Conservation (phyloP, 2,329 filamentous ascomycete species). For the Grosmannia huntii region DNA sequence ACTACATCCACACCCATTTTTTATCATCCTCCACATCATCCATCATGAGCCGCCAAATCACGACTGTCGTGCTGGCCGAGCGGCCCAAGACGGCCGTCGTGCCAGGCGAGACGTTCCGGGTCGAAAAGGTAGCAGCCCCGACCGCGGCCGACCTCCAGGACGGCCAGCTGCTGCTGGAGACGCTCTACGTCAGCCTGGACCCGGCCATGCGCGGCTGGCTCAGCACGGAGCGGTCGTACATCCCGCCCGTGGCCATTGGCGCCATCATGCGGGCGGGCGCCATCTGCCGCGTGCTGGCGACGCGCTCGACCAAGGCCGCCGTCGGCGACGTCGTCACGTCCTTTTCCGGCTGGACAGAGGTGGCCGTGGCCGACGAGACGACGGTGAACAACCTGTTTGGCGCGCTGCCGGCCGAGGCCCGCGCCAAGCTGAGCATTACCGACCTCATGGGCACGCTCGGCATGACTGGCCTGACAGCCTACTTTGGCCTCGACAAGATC, state of each 20-base stretch:
- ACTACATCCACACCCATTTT: not conserved
- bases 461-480: conserved; percentile 51
- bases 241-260: conserved; percentile 47
- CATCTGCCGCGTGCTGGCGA: conserved; percentile 39
- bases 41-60: conserved; percentile 9
- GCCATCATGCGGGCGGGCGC: conserved; percentile 45
- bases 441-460: conserved; percentile 42
- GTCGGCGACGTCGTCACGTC: conserved; percentile 38
- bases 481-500: conserved; percentile 52
- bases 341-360: conserved; percentile 44
- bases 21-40: not conserved
- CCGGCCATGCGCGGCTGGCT: conserved; percentile 53
- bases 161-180: conserved; percentile 38
- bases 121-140: conserved; percentile 37
- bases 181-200: conserved; percentile 45
- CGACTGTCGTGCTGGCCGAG: conserved; percentile 46
- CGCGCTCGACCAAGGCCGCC: conserved; percentile 30
- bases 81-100: conserved; percentile 48
- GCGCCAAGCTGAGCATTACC: conserved; percentile 18
- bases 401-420: conserved; percentile 2
- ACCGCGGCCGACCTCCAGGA: conserved; percentile 32
- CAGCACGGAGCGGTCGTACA: conserved; percentile 34
- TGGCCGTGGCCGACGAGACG: conserved; percentile 32
- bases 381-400: conserved; percentile 11
- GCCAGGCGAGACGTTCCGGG: conserved; percentile 50